Base-by-base conservation (phyloP, 208 protist species). In the Crithidia mellificae region DNA sequence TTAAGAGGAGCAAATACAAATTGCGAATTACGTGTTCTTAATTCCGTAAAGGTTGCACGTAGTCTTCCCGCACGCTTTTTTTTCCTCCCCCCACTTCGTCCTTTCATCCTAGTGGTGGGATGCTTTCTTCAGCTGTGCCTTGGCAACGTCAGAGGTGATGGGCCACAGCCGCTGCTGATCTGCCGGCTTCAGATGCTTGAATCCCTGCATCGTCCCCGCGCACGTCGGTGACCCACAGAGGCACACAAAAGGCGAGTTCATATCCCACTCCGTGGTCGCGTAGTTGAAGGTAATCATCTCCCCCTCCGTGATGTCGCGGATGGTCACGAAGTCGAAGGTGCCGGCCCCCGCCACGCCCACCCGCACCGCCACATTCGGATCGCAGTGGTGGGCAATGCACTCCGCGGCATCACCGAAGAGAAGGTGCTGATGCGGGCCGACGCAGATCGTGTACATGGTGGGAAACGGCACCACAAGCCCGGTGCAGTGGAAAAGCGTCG, bases 241-340 rank as follows among this genome's bases (percentile, higher is more conserved):
- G 57, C 91, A 96, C 59, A 77, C 74, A 81, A 96, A 96, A 1
- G 87, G 81, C 25, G 84, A 74, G 75, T 91, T 88, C 91, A 96
- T 96, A 38, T 79, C 71, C 85, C 84, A 96, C 72, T 96, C 91
- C 14, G 91, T 96, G 32, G 91, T 93, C 27, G 79, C 83, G 76
- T 96, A 96, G 67, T 94, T 94, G 74, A 96, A 96, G 20, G 85
- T 90, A 17, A 96, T 70, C 84, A 94, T 89, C 46, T 91, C 91
- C 20, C 81, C 88, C 39, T 41, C 65, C n/a, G 44, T 24, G 54
- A 96, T 92, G 41, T 56, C 53, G 17, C 76, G 75, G 20, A 93
- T 47, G 24, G 91, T 80, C 41, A 86, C 74, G 62, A 96, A 92
- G 67, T 92, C 80, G 47, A 95, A 85, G n/a, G 81, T 83, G 38